Percentiles rank a stretch among this genome's conserved stretches.
Conservation (phyloP, 1,139 yeast species). For the Blastobotrys buckinghamii region DNA sequence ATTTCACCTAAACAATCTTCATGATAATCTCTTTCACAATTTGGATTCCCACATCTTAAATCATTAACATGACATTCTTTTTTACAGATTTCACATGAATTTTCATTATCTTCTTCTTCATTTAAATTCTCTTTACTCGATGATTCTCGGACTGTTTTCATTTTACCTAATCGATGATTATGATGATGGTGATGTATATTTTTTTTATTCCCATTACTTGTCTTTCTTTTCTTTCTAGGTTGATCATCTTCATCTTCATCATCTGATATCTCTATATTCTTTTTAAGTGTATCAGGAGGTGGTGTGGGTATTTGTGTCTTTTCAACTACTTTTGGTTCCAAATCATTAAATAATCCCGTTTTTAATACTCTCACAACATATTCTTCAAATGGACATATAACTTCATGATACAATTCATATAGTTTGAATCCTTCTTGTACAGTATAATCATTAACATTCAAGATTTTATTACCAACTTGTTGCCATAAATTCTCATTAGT, state of each 20-base stretch:
- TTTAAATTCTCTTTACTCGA: slow-evolving; percentile 32
- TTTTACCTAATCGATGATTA: slow-evolving; percentile 6
- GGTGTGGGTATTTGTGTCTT: background rate
- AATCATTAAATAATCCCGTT: slow-evolving; percentile 3
- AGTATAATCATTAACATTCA: background rate
- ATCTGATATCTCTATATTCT: background rate
- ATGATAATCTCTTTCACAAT: slow-evolving; percentile 68
- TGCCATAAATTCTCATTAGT: slow-evolving; percentile 2
- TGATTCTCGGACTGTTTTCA: slow-evolving; percentile 7
- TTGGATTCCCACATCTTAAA: slow-evolving; percentile 26
- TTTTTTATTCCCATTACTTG: background rate
- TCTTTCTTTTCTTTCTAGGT: background rate
- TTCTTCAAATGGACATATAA: slow-evolving; percentile 11
- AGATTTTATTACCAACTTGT: background rate
- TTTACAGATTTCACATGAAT: slow-evolving; percentile 21
- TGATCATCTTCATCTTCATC: slow-evolving; percentile 9
- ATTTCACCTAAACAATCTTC: slow-evolving; percentile 45
- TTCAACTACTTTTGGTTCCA: background rate
- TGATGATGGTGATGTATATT: background rate
- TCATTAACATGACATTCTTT: background rate
- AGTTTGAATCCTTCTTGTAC: slow-evolving; percentile 1
- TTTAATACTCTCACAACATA: slow-evolving; percentile 4
- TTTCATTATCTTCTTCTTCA: slow-evolving; percentile 47
- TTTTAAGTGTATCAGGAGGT: slow-evolving; percentile 1
- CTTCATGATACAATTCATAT: background rate